Evolutionary conservation across 371 early-diverging fungal species (phyloP).

Genomic region (Entomophthora muscae): DNA sequence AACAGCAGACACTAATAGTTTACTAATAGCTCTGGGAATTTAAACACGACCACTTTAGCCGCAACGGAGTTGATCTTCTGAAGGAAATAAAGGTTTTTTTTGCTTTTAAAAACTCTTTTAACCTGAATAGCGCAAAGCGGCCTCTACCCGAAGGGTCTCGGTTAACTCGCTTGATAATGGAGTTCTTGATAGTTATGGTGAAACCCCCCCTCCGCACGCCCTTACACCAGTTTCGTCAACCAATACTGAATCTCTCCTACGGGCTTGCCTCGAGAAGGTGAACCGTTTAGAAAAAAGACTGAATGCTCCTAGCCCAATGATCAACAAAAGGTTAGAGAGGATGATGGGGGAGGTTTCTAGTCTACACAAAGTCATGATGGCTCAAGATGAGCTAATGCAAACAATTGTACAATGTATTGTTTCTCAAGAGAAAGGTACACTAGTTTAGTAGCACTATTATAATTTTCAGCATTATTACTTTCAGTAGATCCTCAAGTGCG

Average conservation of each 20-base stretch:
- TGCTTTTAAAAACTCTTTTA: background rate
- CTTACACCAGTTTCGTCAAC: background rate
- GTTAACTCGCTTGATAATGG: background rate
- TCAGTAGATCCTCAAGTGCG: slow-evolving; percentile 2
- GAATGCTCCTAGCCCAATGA: background rate
- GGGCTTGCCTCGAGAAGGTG: background rate
- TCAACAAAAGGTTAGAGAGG: slow-evolving; percentile 9
- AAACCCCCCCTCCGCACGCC: background rate
- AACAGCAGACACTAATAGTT: background rate
- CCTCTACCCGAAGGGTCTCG: slow-evolving; percentile 1
- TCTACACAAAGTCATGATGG: slow-evolving; percentile 32
- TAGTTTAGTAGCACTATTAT: background rate
- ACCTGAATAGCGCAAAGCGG: background rate
- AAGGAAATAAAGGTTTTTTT: background rate
- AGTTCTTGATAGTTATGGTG: background rate
- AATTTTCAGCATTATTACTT: background rate
- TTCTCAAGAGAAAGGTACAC: slow-evolving; percentile 16
- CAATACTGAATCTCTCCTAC: background rate
- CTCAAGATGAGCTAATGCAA: slow-evolving; percentile 43
- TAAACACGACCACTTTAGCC: slow-evolving; percentile 1
- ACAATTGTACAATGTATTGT: slow-evolving; percentile 33
- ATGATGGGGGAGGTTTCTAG: slow-evolving; percentile 34
- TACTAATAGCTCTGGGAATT: slow-evolving; percentile 1
- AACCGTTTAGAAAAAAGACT: background rate
- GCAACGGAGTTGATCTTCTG: background rate